Conservation (phyloP, 2,329 filamentous ascomycete genomes). For the Penicillium sp. region DNA sequence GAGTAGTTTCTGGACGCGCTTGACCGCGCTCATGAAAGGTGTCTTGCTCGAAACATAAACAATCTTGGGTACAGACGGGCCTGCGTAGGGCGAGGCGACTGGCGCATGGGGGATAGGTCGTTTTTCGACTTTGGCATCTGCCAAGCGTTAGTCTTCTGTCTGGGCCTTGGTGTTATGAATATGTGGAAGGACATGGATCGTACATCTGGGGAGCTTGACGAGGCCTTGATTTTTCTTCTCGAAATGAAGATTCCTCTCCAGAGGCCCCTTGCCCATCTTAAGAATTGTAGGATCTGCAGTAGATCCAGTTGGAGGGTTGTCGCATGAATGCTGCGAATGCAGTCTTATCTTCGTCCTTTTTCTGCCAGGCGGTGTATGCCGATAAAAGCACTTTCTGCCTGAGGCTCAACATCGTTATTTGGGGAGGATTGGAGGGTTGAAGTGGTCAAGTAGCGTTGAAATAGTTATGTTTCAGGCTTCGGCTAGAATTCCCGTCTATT, state of each 20-base stretch:
- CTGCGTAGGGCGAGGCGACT: slow-evolving; percentile 54
- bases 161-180: background rate
- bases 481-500: too few species aligned
- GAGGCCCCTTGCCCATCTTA: slow-evolving; percentile 22
- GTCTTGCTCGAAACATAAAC: slow-evolving; percentile 57
- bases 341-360: background rate
- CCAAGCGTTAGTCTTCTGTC: slow-evolving; percentile 6
- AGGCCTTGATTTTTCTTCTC: slow-evolving; percentile 40
- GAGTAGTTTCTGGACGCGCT: slow-evolving; percentile 58
- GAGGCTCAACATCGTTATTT: too few species aligned
- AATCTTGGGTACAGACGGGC: slow-evolving; percentile 49
- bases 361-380: background rate
- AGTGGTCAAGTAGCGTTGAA: too few species aligned
- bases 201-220: slow-evolving; percentile 38
- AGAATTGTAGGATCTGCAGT: background rate
- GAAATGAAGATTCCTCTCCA: slow-evolving; percentile 34
- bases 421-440: too few species aligned
- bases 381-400: background rate
- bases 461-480: too few species aligned
- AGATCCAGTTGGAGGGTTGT: background rate
- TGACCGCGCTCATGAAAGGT: slow-evolving; percentile 59
- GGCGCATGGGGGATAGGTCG: slow-evolving; percentile 59
- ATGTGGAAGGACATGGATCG: background rate
- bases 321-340: background rate
- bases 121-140: slow-evolving; percentile 52